These are phyloP conservation scores for Apiospora saccharicola DNA, from an alignment of 2,329 filamentous ascomycete species.

Conservation along the genomic window DNA sequence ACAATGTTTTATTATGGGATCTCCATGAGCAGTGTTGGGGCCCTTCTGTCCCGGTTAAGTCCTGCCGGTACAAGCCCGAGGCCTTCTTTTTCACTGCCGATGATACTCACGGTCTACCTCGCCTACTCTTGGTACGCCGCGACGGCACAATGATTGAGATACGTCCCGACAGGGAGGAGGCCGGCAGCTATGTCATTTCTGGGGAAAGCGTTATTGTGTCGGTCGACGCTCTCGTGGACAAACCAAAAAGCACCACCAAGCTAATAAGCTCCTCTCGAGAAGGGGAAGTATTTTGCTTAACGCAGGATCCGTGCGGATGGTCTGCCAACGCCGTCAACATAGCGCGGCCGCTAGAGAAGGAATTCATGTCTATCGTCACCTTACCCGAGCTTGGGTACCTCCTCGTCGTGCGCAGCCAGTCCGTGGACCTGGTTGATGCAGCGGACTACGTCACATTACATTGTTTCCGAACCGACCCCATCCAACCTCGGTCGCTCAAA, in stretches of 20 bases:
- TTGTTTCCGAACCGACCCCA: constrained; percentile 65
- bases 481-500: constrained; percentile 66
- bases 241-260: constrained; percentile 42
- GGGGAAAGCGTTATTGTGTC: constrained; percentile 58
- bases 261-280: constrained; percentile 44
- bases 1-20: constrained; percentile 69
- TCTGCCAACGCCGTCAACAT: constrained; percentile 54
- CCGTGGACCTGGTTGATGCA: constrained; percentile 69
- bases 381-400: constrained; percentile 66
- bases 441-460: constrained; percentile 63
- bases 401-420: constrained; percentile 63
- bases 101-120: constrained; percentile 46
- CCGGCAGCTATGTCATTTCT: constrained; percentile 57
- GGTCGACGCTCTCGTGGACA: constrained; percentile 55
- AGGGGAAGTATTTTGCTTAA: constrained; percentile 40
- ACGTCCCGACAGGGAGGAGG: constrained; percentile 52
- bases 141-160: constrained; percentile 71
- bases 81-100: constrained; percentile 69
- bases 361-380: constrained; percentile 64
- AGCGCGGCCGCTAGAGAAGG: constrained; percentile 47
- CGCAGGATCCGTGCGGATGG: constrained; percentile 54
- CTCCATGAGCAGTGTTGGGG: constrained; percentile 64
- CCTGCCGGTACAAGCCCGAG: constrained; percentile 65
- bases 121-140: constrained; percentile 67
- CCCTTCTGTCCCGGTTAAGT: constrained; percentile 59